Percentiles rank a stretch among this genome's conserved stretches.
Evolutionary conservation across 176 grass and related monocot genomes (phyloP).

Genomic region (Phragmites australis): DNA sequence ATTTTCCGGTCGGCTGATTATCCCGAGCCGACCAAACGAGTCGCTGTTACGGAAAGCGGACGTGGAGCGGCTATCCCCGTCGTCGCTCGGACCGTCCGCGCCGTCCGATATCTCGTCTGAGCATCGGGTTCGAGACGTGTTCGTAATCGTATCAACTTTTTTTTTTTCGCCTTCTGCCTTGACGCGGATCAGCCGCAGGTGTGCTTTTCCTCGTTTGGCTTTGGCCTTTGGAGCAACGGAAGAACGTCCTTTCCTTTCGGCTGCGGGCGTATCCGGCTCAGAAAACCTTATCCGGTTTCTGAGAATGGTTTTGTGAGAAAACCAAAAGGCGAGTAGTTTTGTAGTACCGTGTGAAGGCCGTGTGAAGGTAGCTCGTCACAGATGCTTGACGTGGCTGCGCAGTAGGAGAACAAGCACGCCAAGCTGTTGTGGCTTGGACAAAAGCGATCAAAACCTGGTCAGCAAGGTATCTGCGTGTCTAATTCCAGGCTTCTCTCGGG

Average conservation of each 20-base stretch:
- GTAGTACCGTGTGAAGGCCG: background rate
- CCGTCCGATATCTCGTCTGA: background rate
- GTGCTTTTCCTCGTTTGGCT: background rate
- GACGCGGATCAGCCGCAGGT: background rate
- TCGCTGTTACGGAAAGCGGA: background rate
- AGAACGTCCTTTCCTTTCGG: background rate
- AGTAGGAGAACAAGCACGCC: background rate
- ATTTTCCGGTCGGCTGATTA: background rate
- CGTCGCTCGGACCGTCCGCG: background rate
- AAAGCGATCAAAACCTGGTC: background rate
- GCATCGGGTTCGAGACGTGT: slow-evolving; percentile 22
- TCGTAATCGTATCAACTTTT: background rate
- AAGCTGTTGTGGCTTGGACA: background rate
- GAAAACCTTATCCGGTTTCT: background rate
- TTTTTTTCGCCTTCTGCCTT: background rate
- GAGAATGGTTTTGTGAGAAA: no score
- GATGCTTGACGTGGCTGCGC: background rate
- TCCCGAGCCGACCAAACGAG: background rate
- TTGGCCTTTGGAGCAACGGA: background rate
- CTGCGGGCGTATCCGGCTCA: background rate
- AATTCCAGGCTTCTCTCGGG: no score
- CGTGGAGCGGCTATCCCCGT: background rate
- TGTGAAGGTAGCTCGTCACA: background rate
- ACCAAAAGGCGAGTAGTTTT: background rate
- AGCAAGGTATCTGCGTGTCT: background rate